A percentile compares a stretch with the other conserved stretches of the same genome.
These are phyloP conservation scores for Aspergillus cristatus DNA, from an alignment of 495 filamentous ascomycete genomes.

Conservation along the genomic window DNA sequence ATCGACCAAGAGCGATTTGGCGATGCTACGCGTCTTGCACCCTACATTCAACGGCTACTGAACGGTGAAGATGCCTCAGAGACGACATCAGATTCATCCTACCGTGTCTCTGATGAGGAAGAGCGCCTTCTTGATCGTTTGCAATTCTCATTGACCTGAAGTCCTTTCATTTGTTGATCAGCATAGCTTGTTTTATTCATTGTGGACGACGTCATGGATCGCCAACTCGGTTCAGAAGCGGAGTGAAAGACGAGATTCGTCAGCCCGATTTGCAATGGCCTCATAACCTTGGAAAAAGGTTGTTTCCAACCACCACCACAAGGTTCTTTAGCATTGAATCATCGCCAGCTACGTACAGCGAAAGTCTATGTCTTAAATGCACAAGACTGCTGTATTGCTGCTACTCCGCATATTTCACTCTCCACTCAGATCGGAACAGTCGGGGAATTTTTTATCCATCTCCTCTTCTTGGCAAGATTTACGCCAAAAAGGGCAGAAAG, in stretches of 20 bases:
- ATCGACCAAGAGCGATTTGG: slow-evolving; percentile 20
- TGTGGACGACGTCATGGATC: too few relatives aligned
- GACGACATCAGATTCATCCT: slow-evolving; percentile 1
- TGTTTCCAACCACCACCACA: too few relatives aligned
- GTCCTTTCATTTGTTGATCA: not conserved
- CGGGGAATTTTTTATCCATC: slow-evolving; percentile 3
- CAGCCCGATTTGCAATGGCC: slow-evolving; percentile 4
- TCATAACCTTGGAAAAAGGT: too few relatives aligned
- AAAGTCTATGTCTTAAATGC: not conserved
- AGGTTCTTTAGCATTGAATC: too few relatives aligned
- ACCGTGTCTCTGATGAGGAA: slow-evolving; percentile 11
- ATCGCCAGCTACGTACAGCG: too few relatives aligned
- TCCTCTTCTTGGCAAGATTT: slow-evolving; percentile 17
- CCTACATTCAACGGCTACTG: slow-evolving; percentile 22
- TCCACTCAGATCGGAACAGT: slow-evolving; percentile 9
- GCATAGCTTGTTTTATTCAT: too few relatives aligned
- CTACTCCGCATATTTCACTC: slow-evolving; percentile 11
- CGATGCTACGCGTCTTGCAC: slow-evolving; percentile 22
- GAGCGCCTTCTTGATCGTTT: slow-evolving; percentile 20
- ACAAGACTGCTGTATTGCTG: too few relatives aligned
- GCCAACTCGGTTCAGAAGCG: too few relatives aligned
- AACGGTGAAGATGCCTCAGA: slow-evolving; percentile 11
- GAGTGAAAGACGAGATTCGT: too few relatives aligned
- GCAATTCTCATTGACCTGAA: slow-evolving; percentile 23
- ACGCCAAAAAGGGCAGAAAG: too few relatives aligned